Conservation (phyloP, 495 filamentous ascomycete species). For the Cercophora sp. region DNA sequence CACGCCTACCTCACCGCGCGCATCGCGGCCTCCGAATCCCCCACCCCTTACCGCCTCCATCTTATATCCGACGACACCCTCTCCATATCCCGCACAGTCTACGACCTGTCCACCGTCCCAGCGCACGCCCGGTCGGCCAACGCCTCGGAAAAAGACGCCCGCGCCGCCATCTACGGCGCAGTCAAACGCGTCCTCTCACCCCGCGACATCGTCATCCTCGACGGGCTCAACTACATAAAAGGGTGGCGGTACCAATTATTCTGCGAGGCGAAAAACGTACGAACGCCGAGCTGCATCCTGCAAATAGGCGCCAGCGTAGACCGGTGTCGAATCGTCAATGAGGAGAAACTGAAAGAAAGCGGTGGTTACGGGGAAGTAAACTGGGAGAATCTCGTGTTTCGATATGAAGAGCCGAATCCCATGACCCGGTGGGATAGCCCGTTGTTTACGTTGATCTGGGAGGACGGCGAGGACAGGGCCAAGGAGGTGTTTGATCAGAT, state of each 20-base stretch:
- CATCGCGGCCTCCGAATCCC: constrained; percentile 38
- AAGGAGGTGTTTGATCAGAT: constrained; percentile 48
- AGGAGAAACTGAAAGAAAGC: constrained; percentile 32
- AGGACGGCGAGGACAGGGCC: constrained; percentile 58
- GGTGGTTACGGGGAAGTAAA: constrained; percentile 56
- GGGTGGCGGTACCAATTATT: constrained; percentile 94
- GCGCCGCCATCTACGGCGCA: constrained; percentile 79
- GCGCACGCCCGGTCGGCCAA: constrained; percentile 50
- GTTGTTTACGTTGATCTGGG: constrained; percentile 81
- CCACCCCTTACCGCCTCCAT: constrained; percentile 54
- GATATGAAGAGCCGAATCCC: constrained; percentile 93
- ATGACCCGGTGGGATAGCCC: constrained; percentile 95
- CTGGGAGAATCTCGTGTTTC: constrained; percentile 89
- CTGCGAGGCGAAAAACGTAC: constrained; percentile 86
- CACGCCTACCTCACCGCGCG: constrained; percentile 56
- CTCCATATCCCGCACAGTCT: constrained; percentile 56
- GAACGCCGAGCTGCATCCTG: constrained; percentile 79
- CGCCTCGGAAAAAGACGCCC: constrained; percentile 80
- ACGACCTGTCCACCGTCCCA: constrained; percentile 51
- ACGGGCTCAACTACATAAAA: constrained; percentile 96
- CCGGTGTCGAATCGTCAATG: constrained; percentile 60
- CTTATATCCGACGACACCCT: constrained; percentile 66
- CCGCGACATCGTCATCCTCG: constrained; percentile 82
- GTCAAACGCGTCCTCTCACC: constrained; percentile 75
- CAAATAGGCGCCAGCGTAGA: constrained; percentile 78